A percentile compares a stretch with the other conserved stretches of the same genome.
phyloP scores from a whole-genome alignment of 257 asterid species.

The Gardenia jasminoides region DNA sequence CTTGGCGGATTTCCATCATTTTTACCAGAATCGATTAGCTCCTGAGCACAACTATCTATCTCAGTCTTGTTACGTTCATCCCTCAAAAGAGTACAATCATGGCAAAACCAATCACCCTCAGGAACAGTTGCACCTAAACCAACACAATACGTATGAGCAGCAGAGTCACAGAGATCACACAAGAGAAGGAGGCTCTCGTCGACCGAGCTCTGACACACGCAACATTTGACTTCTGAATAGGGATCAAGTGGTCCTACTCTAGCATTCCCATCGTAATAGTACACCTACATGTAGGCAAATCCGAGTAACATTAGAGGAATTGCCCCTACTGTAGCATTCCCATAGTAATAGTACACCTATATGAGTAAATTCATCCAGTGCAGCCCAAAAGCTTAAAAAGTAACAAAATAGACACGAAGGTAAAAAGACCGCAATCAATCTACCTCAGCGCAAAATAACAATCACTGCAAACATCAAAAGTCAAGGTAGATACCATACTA shows the following conservation, averaged over 20 bases:
- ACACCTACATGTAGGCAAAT: conserved; percentile 40
- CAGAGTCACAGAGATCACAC: conserved; percentile 76
- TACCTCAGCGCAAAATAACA: neutral
- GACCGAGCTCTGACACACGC: conserved; percentile 40
- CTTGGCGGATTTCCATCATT: conserved; percentile 12
- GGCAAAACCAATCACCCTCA: conserved; percentile 85
- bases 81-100: conserved; percentile 58
- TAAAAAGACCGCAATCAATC: neutral
- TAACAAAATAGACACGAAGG: neutral
- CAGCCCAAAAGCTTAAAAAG: neutral
- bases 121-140: conserved; percentile 69
- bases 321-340: neutral
- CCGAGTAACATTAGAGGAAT: conserved; percentile 1
- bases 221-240: conserved; percentile 48
- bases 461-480: neutral
- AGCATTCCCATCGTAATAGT: conserved; percentile 47
- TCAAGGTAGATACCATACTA: no score
- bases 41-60: conserved; percentile 21
- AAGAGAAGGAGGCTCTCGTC: conserved; percentile 59
- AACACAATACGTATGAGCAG: conserved; percentile 67
- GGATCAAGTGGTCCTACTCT: conserved; percentile 45
- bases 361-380: neutral
- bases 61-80: conserved; percentile 50
- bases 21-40: conserved; percentile 18
- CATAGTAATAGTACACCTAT: neutral